Evolutionary conservation across 129 eudicot genomes (phyloP).

Genomic region (Centella asiatica): DNA sequence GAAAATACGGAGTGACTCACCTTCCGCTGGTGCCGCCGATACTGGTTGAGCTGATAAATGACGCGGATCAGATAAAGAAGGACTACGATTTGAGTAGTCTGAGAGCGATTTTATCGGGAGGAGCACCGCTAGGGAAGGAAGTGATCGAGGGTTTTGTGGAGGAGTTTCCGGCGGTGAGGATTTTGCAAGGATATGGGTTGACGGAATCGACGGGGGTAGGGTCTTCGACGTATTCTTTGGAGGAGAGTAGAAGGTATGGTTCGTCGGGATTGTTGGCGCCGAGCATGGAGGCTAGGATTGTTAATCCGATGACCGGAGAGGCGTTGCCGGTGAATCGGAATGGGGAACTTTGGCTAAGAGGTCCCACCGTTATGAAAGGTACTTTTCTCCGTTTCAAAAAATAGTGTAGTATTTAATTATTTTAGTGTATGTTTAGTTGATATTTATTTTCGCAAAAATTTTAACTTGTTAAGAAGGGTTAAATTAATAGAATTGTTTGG

Average conservation of each 20-base stretch:
- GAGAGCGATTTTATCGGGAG: conserved; percentile 50
- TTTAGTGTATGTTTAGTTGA: too few relatives aligned
- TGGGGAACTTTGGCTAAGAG: conserved; percentile 95
- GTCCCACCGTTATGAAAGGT: conserved; percentile 94
- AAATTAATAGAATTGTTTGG: too few relatives aligned
- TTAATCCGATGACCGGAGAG: conserved; percentile 67
- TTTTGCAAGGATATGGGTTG: conserved; percentile 88
- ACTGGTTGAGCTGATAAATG: conserved; percentile 58
- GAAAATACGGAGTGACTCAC: conserved; percentile 40
- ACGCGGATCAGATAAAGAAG: conserved; percentile 35
- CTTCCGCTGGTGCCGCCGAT: conserved; percentile 92
- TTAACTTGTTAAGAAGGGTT: too few relatives aligned
- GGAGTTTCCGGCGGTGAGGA: conserved; percentile 57
- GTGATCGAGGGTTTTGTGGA: conserved; percentile 69
- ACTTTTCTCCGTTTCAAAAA: too few relatives aligned
- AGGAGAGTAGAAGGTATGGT: conserved; percentile 87
- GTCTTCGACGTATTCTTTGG: conserved; percentile 66
- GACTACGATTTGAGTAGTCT: conserved; percentile 52
- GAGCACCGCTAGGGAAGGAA: conserved; percentile 90
- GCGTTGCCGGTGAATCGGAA: conserved; percentile 53
- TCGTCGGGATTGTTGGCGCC: conserved; percentile 90
- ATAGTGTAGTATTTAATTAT: too few relatives aligned
- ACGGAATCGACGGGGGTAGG: conserved; percentile 92
- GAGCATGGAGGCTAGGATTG: conserved; percentile 80
- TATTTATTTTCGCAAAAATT: too few relatives aligned